A percentile compares a stretch with the other conserved stretches of the same genome.
These are phyloP conservation scores for Mycena polygramma DNA, from an alignment of 768 basidiomycete species.

Conservation along the genomic window DNA sequence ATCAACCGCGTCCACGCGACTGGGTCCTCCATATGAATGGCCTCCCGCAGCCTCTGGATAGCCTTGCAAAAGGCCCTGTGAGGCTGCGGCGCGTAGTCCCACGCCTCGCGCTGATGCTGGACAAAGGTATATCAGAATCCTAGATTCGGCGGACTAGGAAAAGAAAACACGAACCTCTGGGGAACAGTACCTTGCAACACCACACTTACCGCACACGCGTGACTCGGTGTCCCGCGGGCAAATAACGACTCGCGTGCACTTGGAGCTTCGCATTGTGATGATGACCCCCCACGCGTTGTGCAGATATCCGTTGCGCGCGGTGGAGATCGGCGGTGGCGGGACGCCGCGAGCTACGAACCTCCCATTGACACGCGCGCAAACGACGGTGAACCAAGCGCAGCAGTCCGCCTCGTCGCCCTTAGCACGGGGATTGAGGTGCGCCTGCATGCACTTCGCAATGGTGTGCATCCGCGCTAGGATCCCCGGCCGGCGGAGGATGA, in stretches of 20 bases:
- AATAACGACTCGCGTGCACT: neutral
- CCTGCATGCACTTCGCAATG: neutral
- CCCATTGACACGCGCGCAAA: neutral
- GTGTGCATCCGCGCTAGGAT: neutral
- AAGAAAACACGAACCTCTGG: neutral
- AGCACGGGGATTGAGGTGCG: neutral
- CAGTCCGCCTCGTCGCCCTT: neutral
- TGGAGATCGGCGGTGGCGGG: neutral
- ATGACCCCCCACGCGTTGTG: neutral
- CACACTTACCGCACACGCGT: conserved; percentile 1
- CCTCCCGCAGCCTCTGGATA: neutral
- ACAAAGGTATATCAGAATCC: no score
- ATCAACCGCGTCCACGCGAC: neutral
- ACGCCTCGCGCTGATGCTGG: conserved; percentile 11
- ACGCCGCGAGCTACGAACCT: conserved; percentile 1
- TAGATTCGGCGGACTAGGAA: no score
- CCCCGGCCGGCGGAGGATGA: neutral
- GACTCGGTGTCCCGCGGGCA: neutral
- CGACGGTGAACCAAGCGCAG: conserved; percentile 6
- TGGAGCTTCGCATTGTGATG: neutral
- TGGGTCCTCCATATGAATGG: neutral
- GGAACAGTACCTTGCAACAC: conserved; percentile 18
- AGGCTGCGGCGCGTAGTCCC: neutral
- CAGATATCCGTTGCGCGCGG: neutral
- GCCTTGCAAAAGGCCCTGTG: conserved; percentile 3